phyloP scores from a whole-genome alignment of 192 early-diverging fungal genomes.

The Podila clonocystis region DNA sequence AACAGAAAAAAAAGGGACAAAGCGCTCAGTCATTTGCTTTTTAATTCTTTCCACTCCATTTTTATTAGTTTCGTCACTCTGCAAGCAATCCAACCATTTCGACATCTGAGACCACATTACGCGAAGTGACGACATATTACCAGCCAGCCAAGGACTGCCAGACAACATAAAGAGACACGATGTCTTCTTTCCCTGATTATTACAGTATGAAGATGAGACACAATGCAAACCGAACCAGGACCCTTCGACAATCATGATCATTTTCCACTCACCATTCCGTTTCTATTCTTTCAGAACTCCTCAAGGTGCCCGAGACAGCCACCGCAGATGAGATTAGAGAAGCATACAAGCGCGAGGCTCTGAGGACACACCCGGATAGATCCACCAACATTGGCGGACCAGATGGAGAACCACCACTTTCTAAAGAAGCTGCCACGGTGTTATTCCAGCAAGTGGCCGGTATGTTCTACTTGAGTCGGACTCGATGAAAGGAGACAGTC shows the following conservation, averaged over 20 bases:
- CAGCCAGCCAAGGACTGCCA: conserved; percentile 11
- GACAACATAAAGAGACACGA: neutral
- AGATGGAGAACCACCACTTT: conserved; percentile 27
- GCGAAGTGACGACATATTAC: neutral
- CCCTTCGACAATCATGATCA: neutral
- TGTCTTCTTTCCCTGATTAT: conserved; percentile 62
- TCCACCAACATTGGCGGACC: conserved; percentile 63
- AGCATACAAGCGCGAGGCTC: conserved; percentile 83
- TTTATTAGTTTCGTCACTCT: too few species aligned
- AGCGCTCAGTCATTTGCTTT: too few species aligned
- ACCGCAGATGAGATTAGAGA: conserved; percentile 74
- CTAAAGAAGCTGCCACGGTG: conserved; percentile 46
- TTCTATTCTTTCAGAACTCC: conserved; percentile 23
- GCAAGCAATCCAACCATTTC: neutral
- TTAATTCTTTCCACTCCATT: too few species aligned
- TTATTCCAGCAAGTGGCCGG: conserved; percentile 77
- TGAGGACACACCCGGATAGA: conserved; percentile 77
- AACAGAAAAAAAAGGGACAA: too few species aligned
- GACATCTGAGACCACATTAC: neutral
- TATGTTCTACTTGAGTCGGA: neutral
- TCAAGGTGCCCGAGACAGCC: conserved; percentile 69
- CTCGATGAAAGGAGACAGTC: neutral
- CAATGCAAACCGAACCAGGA: neutral
- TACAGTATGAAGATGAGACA: conserved; percentile 53
- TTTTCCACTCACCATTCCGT: neutral